Evolutionary conservation across 108 stramenopile genomes (phyloP).

Genomic region (Cyclotella cryptica): DNA sequence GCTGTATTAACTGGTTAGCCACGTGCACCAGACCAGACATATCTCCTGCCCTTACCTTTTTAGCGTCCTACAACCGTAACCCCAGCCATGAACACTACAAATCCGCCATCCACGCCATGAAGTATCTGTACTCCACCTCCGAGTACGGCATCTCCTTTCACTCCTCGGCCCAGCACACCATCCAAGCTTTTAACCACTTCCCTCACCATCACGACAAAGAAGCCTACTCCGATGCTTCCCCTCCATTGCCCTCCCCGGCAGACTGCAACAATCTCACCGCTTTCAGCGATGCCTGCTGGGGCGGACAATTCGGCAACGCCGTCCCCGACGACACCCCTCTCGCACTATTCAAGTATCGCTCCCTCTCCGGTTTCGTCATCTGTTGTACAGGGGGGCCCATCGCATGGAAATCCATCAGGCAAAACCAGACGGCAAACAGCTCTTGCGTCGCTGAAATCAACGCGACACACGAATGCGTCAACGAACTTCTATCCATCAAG

Average conservation of each 20-base stretch:
- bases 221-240: constrained; percentile 20
- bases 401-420: background rate
- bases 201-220: constrained; percentile 24
- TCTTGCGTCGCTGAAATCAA: too few relatives aligned
- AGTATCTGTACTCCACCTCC: constrained; percentile 19
- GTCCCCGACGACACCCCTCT: constrained; percentile 2
- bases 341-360: constrained; percentile 14
- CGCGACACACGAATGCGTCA: too few relatives aligned
- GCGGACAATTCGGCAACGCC: constrained; percentile 1
- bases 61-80: background rate
- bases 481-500: too few relatives aligned
- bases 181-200: constrained; percentile 20
- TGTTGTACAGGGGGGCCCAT: constrained; percentile 9
- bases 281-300: constrained; percentile 12
- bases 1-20: constrained; percentile 18
- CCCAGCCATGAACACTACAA: constrained; percentile 3
- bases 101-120: constrained; percentile 23
- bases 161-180: background rate
- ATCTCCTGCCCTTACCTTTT: constrained; percentile 1
- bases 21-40: constrained; percentile 13
- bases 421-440: too few relatives aligned
- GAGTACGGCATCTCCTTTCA: constrained; percentile 26
- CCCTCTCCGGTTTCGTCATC: constrained; percentile 8
- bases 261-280: constrained; percentile 10
- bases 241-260: constrained; percentile 3